Percentiles rank a stretch among this genome's conserved stretches.
phyloP scores from a whole-genome alignment of 345 rosid species.

The Turnera subulata region DNA sequence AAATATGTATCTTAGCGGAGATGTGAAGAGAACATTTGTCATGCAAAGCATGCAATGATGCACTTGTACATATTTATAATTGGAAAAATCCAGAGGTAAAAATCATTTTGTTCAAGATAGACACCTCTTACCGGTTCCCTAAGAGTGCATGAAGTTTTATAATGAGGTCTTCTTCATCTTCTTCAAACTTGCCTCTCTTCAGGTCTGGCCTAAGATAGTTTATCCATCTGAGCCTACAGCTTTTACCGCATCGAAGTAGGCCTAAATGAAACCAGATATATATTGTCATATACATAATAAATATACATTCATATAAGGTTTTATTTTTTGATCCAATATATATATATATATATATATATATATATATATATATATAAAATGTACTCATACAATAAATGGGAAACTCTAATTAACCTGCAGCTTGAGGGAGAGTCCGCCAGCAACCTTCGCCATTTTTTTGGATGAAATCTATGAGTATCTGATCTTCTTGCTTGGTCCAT shows the following conservation, averaged over 20 bases:
- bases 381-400: too few species aligned
- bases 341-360: too few species aligned
- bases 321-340: too few species aligned
- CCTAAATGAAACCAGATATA: constrained; percentile 26
- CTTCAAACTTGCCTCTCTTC: constrained; percentile 60
- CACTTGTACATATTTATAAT: too few species aligned
- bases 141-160: constrained; percentile 90
- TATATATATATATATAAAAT: too few species aligned
- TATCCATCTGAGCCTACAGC: constrained; percentile 56
- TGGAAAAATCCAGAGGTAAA: not conserved
- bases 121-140: constrained; percentile 53
- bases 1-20: too few species aligned
- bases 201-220: constrained; percentile 54
- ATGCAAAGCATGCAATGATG: too few species aligned
- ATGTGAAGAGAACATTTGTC: too few species aligned
- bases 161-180: constrained; percentile 87
- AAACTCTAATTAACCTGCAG: constrained; percentile 38
- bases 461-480: constrained; percentile 52
- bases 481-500: constrained; percentile 64
- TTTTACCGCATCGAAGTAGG: constrained; percentile 50
- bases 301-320: too few species aligned
- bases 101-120: not conserved
- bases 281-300: too few species aligned
- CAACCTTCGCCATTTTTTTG: constrained; percentile 60
- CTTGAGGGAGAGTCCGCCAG: constrained; percentile 56